phyloP scores from a whole-genome alignment of 2,329 filamentous ascomycete genomes.

The Pseudogymnoascus pannorum region DNA sequence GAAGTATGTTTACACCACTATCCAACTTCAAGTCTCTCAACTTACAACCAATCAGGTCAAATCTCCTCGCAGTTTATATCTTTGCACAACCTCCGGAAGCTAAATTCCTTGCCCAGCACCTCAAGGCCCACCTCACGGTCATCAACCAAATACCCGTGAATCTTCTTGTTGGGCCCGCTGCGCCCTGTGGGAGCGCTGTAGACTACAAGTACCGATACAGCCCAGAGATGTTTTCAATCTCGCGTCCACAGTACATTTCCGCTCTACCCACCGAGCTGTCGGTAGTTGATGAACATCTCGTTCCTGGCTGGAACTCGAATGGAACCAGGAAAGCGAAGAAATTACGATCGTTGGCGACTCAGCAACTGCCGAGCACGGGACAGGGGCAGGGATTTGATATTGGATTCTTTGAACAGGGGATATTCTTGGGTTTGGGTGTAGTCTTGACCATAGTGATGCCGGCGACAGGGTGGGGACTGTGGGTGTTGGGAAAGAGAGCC shows the following conservation, averaged over 20 bases:
- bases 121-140: slow-evolving; percentile 25
- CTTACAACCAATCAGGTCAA: slow-evolving; percentile 7
- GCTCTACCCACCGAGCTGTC: not conserved
- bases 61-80: slow-evolving; percentile 39
- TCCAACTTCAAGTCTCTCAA: slow-evolving; percentile 13
- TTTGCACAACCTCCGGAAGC: slow-evolving; percentile 43
- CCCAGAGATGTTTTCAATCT: slow-evolving; percentile 36
- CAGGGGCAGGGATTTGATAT: slow-evolving; percentile 30
- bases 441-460: not conserved
- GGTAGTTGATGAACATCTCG: not conserved
- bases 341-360: slow-evolving; percentile 26
- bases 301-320: not conserved
- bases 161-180: slow-evolving; percentile 27
- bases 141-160: slow-evolving; percentile 11
- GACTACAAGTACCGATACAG: slow-evolving; percentile 36
- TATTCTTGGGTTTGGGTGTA: not conserved
- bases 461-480: not conserved
- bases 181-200: slow-evolving; percentile 26
- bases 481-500: not conserved
- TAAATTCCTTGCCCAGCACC: slow-evolving; percentile 33
- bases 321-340: not conserved
- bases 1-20: not conserved
- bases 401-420: slow-evolving; percentile 43
- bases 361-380: slow-evolving; percentile 28
- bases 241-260: slow-evolving; percentile 37